A percentile compares a stretch with the other conserved stretches of the same genome.
These are phyloP conservation scores for Dillenia turbinata DNA, from an alignment of 164 flowering plant genomes.

Conservation along the genomic window DNA sequence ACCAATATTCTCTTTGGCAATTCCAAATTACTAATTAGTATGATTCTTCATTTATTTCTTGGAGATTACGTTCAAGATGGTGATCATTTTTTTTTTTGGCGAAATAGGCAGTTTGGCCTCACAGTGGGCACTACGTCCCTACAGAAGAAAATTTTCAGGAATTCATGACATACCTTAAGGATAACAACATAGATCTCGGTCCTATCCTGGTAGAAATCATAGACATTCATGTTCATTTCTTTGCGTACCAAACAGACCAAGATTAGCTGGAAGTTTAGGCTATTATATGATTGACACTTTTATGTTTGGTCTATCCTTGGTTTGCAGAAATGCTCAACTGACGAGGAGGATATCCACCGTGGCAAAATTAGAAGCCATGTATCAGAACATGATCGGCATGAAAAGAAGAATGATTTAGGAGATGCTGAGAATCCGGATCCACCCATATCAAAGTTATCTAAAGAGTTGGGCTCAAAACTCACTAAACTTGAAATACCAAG, in stretches of 20 bases:
- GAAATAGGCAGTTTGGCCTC: conserved; percentile 90
- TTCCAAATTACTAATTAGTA: neutral
- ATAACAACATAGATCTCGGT: conserved; percentile 60
- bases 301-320: neutral
- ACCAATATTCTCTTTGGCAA: too few species aligned
- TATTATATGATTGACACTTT: neutral
- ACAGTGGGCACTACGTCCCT: conserved; percentile 96
- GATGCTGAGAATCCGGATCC: conserved; percentile 3
- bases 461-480: conserved; percentile 19
- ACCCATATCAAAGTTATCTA: conserved; percentile 16
- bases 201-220: conserved; percentile 56
- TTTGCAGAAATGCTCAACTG: conserved; percentile 52
- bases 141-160: conserved; percentile 87
- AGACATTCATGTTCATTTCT: neutral
- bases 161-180: conserved; percentile 61
- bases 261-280: neutral
- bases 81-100: neutral
- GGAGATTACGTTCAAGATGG: neutral
- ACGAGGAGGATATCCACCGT: conserved; percentile 38
- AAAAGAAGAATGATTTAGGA: conserved; percentile 5
- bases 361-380: conserved; percentile 9
- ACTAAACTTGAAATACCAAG: conserved; percentile 39
- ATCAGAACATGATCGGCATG: conserved; percentile 5
- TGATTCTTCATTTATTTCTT: neutral
- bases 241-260: neutral